Conservation (phyloP, 371 early-diverging fungal genomes). For the Batrachochytrium dendrobatidis region DNA sequence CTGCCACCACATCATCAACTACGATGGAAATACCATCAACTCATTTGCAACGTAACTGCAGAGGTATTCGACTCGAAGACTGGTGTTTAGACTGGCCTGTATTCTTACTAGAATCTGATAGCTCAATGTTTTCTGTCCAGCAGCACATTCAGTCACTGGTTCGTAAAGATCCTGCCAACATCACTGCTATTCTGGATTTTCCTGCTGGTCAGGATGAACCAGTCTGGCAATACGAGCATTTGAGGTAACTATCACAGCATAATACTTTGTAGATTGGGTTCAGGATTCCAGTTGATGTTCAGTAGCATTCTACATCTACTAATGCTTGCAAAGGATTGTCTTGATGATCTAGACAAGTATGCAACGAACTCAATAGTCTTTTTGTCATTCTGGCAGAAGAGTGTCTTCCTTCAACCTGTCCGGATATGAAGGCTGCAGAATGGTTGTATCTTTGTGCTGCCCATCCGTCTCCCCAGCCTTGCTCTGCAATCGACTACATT, state of each 20-base stretch:
- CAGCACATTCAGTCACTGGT: slow-evolving; percentile 77
- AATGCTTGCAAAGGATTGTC: slow-evolving; percentile 4
- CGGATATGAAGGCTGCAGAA: slow-evolving; percentile 89
- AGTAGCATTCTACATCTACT: not conserved
- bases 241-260: slow-evolving; percentile 56
- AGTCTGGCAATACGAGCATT: slow-evolving; percentile 87
- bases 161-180: slow-evolving; percentile 55
- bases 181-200: slow-evolving; percentile 51
- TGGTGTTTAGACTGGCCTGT: slow-evolving; percentile 28
- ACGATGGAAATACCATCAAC: too few relatives aligned
- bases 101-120: slow-evolving; percentile 34
- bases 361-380: slow-evolving; percentile 72
- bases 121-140: slow-evolving; percentile 71
- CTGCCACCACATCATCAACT: too few relatives aligned
- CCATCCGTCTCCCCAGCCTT: slow-evolving; percentile 73
- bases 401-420: slow-evolving; percentile 74
- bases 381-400: slow-evolving; percentile 67
- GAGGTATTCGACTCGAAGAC: slow-evolving; percentile 28
- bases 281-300: not conserved
- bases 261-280: not conserved
- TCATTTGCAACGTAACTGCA: slow-evolving; percentile 15
- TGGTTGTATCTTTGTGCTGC: slow-evolving; percentile 91
- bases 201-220: slow-evolving; percentile 63
- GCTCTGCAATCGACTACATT: slow-evolving; percentile 87
- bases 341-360: slow-evolving; percentile 24